Evolutionary conservation across 2,329 filamentous ascomycete species (phyloP), one percentile per base, ranked within the genome.

Genomic region (Phialophora chinensis): DNA sequence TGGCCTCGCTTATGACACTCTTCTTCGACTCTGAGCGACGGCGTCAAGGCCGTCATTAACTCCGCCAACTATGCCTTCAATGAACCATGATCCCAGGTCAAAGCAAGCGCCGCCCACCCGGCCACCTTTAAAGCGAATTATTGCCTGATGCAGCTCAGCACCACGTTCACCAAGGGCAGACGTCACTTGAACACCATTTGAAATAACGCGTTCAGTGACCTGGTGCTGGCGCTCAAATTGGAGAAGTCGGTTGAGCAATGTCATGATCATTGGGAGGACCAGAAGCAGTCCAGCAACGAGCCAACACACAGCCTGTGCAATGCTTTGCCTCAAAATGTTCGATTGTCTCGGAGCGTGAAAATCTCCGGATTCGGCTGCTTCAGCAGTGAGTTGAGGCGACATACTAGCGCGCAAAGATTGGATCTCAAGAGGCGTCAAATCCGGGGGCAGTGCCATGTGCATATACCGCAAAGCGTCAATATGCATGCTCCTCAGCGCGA

Each of bases 141-240:
- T 79, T 0, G 84, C 82, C 10, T 83, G 82, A 10, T 84, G 85
- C 3, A 90, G 72, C 38, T 77, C 79, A 31, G 87, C 70, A 23
- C 85, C 80, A 17, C 81, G 78, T 64, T 83, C 83, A 2, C 87
- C 84, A 52, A 89, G 70, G 56, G 76, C 77, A 68, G 88, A 84
- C 3, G 85, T 84, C 1, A 85, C 80, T 55, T 81, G 79, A 35
- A 88, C 76, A 5, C 86, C 79, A 25, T 80, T 79, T 7, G 81
- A 80, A 20, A 89, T 75, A 1, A 89, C 68, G 27, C 84, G 83
- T 73, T 88, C 85, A 0, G 84, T 87, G 66, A 93, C 81, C 68
- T 85, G 86, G 77, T 92, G 86, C 70, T 87, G 83, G 17, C 88
- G 84, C 74, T 93, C 90, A 69, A 89, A 88, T 57, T 83, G 79